These are phyloP conservation scores for Pleurotus ostreatus DNA, from an alignment of 768 basidiomycete species.

Conservation along the genomic window DNA sequence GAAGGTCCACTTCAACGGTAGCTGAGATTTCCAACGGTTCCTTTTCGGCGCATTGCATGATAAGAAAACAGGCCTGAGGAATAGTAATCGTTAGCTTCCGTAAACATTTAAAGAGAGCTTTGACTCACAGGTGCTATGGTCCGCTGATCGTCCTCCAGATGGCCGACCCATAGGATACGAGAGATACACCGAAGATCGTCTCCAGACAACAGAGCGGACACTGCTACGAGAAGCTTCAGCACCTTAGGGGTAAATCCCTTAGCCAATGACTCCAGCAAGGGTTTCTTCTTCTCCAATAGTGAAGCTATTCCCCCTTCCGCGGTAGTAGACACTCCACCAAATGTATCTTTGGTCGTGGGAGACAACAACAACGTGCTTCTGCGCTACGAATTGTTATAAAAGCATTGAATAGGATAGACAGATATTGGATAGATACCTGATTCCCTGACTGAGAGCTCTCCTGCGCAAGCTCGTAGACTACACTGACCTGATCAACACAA, in stretches of 20 bases:
- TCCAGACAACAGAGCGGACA: slow-evolving; percentile 48
- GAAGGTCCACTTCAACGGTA: slow-evolving; percentile 50
- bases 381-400: slow-evolving; percentile 22
- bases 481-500: slow-evolving; percentile 39
- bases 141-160: slow-evolving; percentile 39
- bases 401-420: too few relatives aligned
- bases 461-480: slow-evolving; percentile 48
- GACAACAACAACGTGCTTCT: slow-evolving; percentile 38
- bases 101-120: neutral
- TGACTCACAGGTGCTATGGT: slow-evolving; percentile 47
- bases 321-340: slow-evolving; percentile 23
- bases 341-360: slow-evolving; percentile 18
- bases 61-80: slow-evolving; percentile 53
- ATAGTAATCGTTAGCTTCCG: neutral
- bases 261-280: slow-evolving; percentile 38
- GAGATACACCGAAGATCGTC: slow-evolving; percentile 51
- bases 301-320: slow-evolving; percentile 17
- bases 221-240: slow-evolving; percentile 58
- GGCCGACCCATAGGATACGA: slow-evolving; percentile 54
- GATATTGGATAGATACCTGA: too few relatives aligned
- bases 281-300: slow-evolving; percentile 28
- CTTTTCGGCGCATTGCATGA: slow-evolving; percentile 75
- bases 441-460: slow-evolving; percentile 33
- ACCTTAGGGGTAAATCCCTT: slow-evolving; percentile 43
- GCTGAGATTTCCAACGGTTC: slow-evolving; percentile 41